Evolutionary conservation across 768 basidiomycete species (phyloP), one percentile per base, ranked within the genome.

Genomic region (Mycena polygramma): DNA sequence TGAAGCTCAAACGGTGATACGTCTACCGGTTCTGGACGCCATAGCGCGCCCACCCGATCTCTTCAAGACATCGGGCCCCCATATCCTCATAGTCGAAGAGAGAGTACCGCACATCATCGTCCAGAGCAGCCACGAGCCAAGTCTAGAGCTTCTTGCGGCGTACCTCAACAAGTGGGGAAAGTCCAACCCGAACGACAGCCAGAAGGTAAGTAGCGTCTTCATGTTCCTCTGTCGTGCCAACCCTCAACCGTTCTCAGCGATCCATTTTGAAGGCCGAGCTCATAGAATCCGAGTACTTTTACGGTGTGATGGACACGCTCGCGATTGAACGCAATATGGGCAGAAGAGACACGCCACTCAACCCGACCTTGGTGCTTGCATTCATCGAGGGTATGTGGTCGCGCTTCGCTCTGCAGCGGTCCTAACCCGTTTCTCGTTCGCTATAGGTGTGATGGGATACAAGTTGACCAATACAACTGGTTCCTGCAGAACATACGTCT

Each of bases 101-200:
- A 75, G 75, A 6, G 73, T 73, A 17, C 59, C 70, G 51, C 73
- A 75, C 1, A 74, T 83, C 35, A 55, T 77, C 36, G 71, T 85
- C 20, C 80, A 82, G 62, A 77, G 80, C 59, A 84, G 82, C 69
- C 83, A 84, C 61, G 81, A 83, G 57, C 73, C 77, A 4, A 83
- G 79, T 46, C 75, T 85, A 4, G 79, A 83, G 35, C 72, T 82
- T 5, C 64, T 84, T 22, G 77, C 75, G 15, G 60, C 74, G 13
- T 85, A 85, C 68, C 70, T 84, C 68, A 79, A 79, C 22, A 83
- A 80, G 63, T 83, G 82, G 81, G 79, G 75, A 0, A 81, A 76
- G 53, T 58, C 71, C 19, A 81, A 81, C 54, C 64, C 65, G 11
- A 77, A 79, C 51, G 81, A 81, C 70, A 76, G 74, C 58, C 36